Evolutionary conservation across 2,329 filamentous ascomycete species (phyloP).

Genomic region (Epichloe sibirici): DNA sequence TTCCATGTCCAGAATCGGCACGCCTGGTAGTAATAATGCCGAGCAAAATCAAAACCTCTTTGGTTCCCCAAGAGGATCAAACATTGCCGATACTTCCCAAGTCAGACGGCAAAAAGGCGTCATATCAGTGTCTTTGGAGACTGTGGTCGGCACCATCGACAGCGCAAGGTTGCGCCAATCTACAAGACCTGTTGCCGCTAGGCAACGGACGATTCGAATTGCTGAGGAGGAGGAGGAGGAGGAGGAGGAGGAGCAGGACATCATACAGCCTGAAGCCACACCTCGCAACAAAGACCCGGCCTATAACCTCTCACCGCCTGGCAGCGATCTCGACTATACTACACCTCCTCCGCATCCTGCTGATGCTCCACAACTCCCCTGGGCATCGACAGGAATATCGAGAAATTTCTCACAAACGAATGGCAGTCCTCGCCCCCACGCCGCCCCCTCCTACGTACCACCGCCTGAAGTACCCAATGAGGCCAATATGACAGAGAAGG

Average conservation of each 20-base stretch:
- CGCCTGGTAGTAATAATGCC: slow-evolving; percentile 15
- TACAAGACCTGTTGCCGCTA: slow-evolving; percentile 12
- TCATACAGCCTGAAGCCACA: slow-evolving; percentile 11
- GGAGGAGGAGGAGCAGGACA: slow-evolving; percentile 3
- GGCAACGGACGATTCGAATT: slow-evolving; percentile 15
- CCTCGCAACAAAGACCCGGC: slow-evolving; percentile 1
- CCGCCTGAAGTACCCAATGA: slow-evolving; percentile 49
- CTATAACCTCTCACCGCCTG: slow-evolving; percentile 15
- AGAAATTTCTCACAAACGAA: slow-evolving; percentile 9
- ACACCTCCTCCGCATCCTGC: slow-evolving; percentile 7
- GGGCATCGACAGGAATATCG: background rate
- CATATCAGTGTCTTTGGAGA: slow-evolving; percentile 75
- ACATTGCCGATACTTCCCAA: slow-evolving; percentile 77
- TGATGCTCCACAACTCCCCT: slow-evolving; percentile 5
- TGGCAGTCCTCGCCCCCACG: slow-evolving; percentile 9
- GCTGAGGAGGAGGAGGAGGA: slow-evolving; percentile 21
- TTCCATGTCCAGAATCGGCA: slow-evolving; percentile 30
- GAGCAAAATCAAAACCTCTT: slow-evolving; percentile 18
- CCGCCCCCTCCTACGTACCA: slow-evolving; percentile 39
- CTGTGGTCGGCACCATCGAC: slow-evolving; percentile 77
- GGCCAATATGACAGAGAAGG: slow-evolving; percentile 64
- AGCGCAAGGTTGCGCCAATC: slow-evolving; percentile 34
- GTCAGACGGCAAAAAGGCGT: slow-evolving; percentile 84
- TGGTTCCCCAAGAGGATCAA: slow-evolving; percentile 30
- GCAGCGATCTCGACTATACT: slow-evolving; percentile 17